Percentiles rank a stretch among this genome's conserved stretches.
phyloP scores from a whole-genome alignment of 176 grass and related monocot species.

The Alloteropsis semialata region DNA sequence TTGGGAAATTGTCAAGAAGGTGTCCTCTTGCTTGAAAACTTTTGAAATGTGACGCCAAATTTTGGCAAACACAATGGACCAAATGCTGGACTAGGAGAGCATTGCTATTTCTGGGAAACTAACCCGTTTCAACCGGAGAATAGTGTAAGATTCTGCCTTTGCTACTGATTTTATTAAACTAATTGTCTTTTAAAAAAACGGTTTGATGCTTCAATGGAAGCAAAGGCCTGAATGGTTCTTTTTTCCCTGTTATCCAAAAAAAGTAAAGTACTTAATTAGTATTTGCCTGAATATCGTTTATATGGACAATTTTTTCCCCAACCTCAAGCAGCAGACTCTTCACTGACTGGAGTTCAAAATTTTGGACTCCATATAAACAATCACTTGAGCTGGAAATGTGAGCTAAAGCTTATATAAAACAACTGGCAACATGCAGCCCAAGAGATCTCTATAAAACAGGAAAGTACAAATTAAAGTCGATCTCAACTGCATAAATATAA shows the following conservation, averaged over 20 bases:
- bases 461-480: not conserved
- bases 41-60: not conserved
- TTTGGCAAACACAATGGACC: not conserved
- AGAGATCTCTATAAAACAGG: not conserved
- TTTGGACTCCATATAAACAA: not conserved
- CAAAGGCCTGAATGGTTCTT: too few relatives aligned
- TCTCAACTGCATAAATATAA: too few relatives aligned
- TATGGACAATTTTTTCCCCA: not conserved
- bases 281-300: not conserved
- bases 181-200: too few relatives aligned
- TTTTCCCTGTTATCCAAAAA: too few relatives aligned
- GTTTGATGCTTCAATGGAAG: too few relatives aligned
- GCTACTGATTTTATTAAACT: not conserved
- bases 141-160: not conserved
- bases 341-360: not conserved
- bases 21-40: not conserved
- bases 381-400: not conserved
- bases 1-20: slow-evolving; percentile 5
- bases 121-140: not conserved
- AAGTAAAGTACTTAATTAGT: not conserved
- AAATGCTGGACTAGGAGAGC: not conserved
- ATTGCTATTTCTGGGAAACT: not conserved
- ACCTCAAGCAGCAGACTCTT: not conserved
- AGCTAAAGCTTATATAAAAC: not conserved
- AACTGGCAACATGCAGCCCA: not conserved